A percentile compares a stretch with the other conserved stretches of the same genome.
These are phyloP conservation scores for Fusarium pininemorale DNA, from an alignment of 2,329 filamentous ascomycete species.

Conservation along the genomic window DNA sequence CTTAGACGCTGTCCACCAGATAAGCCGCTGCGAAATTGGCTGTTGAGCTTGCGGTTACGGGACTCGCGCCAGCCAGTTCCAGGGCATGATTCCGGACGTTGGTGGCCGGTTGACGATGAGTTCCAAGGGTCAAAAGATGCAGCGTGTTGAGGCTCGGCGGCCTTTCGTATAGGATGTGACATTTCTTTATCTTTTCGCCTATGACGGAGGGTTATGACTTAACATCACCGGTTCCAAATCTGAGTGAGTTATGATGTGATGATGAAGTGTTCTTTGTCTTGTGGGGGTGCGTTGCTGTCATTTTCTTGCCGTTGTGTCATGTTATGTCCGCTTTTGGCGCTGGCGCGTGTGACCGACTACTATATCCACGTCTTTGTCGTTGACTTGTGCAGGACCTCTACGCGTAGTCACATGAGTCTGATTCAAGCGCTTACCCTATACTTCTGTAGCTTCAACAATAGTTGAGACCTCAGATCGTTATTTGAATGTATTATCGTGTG, in stretches of 20 bases:
- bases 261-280: neutral
- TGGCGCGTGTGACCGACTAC: slow-evolving; percentile 32
- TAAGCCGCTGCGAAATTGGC: slow-evolving; percentile 71
- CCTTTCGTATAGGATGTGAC: slow-evolving; percentile 37
- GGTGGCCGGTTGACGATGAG: slow-evolving; percentile 79
- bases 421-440: neutral
- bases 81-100: slow-evolving; percentile 74
- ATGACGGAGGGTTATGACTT: neutral
- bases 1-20: slow-evolving; percentile 67
- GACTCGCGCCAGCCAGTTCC: slow-evolving; percentile 76
- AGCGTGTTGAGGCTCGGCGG: slow-evolving; percentile 54
- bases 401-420: slow-evolving; percentile 43
- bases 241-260: neutral
- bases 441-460: too few species aligned
- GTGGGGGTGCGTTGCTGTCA: neutral
- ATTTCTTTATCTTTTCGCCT: neutral
- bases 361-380: slow-evolving; percentile 19
- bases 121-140: slow-evolving; percentile 74
- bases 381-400: slow-evolving; percentile 22
- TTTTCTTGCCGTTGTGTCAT: slow-evolving; percentile 21
- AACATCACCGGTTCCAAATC: neutral
- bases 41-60: slow-evolving; percentile 72
- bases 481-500: neutral
- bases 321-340: slow-evolving; percentile 24
- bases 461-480: too few species aligned